Evolutionary conservation across 2,329 filamentous ascomycete species (phyloP).

Genomic region (Botryotinia calthae): DNA sequence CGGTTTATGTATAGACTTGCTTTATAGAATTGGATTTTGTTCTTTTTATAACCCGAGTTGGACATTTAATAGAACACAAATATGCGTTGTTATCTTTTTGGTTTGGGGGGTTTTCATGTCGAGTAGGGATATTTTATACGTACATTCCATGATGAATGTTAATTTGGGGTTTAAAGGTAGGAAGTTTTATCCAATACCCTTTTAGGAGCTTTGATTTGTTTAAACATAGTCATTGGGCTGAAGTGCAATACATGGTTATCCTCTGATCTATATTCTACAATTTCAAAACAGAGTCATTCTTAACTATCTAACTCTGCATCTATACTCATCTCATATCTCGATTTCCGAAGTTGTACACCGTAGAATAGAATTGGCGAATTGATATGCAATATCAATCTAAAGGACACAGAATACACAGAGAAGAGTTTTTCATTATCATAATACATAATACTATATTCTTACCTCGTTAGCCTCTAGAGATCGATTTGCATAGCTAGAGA

Average conservation of each 20-base stretch:
- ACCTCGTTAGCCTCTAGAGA: not conserved
- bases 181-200: not conserved
- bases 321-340: not conserved
- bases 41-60: not conserved
- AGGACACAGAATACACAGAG: not conserved
- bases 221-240: rapidly evolving
- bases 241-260: not conserved
- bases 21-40: not conserved
- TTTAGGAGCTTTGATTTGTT: not conserved
- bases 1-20: not conserved
- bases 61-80: not conserved
- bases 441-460: too few species aligned
- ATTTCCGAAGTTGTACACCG: not conserved
- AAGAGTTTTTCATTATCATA: not conserved
- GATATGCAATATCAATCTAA: not conserved
- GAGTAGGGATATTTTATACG: not conserved
- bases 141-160: too few species aligned
- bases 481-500: not conserved
- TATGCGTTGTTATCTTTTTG: not conserved
- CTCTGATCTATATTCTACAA: too few species aligned
- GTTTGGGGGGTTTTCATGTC: too few species aligned
- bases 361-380: not conserved
- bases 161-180: too few species aligned
- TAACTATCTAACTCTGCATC: not conserved
- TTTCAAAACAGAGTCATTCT: not conserved